phyloP scores from a whole-genome alignment of 2,329 filamentous ascomycete species.

The Pseudophaeomoniella oleicola region DNA sequence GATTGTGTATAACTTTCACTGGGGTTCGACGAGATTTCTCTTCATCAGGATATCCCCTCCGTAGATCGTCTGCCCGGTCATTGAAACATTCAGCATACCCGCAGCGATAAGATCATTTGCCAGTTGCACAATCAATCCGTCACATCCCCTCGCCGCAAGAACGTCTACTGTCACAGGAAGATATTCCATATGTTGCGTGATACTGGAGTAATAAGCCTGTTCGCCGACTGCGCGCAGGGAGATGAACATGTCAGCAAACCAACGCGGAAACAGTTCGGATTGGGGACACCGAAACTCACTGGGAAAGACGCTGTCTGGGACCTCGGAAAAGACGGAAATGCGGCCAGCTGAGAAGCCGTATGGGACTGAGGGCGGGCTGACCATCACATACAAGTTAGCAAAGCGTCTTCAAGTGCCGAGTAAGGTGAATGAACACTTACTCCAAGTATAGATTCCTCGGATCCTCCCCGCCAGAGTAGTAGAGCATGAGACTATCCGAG shows the following conservation, averaged over 20 bases:
- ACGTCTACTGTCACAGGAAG: constrained; percentile 45
- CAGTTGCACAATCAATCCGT: constrained; percentile 37
- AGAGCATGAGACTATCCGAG: constrained; percentile 18
- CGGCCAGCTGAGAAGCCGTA: constrained; percentile 11
- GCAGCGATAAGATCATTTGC: constrained; percentile 3
- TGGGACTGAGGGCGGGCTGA: constrained; percentile 8
- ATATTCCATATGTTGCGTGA: constrained; percentile 34
- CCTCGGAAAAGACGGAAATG: constrained; percentile 12
- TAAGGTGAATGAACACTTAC: too few species aligned
- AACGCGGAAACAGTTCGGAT: neutral
- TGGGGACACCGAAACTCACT: constrained; percentile 3
- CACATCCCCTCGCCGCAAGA: constrained; percentile 45
- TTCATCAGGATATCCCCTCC: constrained; percentile 4
- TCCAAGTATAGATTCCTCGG: constrained; percentile 2
- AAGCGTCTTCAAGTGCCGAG: too few species aligned
- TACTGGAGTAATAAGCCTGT: constrained; percentile 18
- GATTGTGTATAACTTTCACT: neutral
- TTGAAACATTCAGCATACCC: constrained; percentile 2
- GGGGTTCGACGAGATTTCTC: neutral
- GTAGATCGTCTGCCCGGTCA: constrained; percentile 1
- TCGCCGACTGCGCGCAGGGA: constrained; percentile 5
- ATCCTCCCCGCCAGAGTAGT: constrained; percentile 14
- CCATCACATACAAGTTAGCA: constrained; percentile 2
- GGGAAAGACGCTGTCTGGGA: constrained; percentile 16
- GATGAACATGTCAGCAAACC: neutral